These are phyloP conservation scores for Kodamaea sp. DNA, from an alignment of 1,139 yeast genomes.

Conservation along the genomic window DNA sequence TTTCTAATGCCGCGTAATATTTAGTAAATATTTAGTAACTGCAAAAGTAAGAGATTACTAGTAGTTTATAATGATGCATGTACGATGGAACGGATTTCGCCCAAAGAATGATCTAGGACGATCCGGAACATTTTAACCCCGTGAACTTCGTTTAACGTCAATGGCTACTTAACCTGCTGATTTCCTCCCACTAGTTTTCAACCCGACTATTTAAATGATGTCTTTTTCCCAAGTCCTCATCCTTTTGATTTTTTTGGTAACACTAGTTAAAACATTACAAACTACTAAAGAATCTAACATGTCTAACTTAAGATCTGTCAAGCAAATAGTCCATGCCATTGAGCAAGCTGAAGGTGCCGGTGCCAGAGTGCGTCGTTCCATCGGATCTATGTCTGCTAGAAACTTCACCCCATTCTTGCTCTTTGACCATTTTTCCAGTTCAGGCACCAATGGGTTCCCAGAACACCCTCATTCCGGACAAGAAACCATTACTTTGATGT, in stretches of 20 bases:
- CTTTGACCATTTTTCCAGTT: conserved; percentile 72
- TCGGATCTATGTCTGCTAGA: conserved; percentile 67
- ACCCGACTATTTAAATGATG: no score
- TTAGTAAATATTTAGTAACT: no score
- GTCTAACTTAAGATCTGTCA: conserved; percentile 47
- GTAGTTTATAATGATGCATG: no score
- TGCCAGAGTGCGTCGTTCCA: conserved; percentile 78
- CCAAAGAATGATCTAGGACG: no score
- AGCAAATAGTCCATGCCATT: conserved; percentile 60
- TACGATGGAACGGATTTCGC: no score
- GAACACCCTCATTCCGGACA: conserved; percentile 94
- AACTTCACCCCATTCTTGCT: conserved; percentile 82
- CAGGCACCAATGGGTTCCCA: conserved; percentile 64
- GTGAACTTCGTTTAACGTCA: no score
- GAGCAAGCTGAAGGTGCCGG: conserved; percentile 90
- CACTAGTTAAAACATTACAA: no score
- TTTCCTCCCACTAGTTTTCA: no score
- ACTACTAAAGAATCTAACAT: background rate
- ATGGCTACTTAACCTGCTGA: no score
- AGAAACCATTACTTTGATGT: conserved; percentile 78
- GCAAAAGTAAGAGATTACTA: no score
- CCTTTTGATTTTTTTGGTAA: background rate
- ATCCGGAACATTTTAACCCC: no score
- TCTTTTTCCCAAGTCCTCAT: background rate
- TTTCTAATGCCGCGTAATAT: no score